Evolutionary conservation across 2,329 filamentous ascomycete species (phyloP), one percentile per base, ranked within the genome.

Genomic region (Talaromyces albobiverticillius): DNA sequence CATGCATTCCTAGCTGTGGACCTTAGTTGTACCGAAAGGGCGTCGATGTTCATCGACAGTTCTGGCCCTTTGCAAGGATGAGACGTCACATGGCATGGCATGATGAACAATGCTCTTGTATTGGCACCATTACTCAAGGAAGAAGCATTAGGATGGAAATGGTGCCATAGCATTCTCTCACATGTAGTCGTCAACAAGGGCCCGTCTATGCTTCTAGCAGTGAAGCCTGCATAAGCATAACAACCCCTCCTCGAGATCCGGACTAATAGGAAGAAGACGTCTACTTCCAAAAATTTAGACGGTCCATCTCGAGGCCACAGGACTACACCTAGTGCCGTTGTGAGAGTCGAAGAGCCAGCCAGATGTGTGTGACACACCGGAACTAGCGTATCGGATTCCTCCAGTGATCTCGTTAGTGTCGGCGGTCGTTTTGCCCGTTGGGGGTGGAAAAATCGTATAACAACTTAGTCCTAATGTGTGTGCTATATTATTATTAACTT

Each of bases 331-430:
- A 40, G 36, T 40, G 36, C 36, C 36, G 10, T 40, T 40, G 36
- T 40, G 36, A 40, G 36, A 40, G 36, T 40, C 36, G 36, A 18
- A 40, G 16, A 40, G n/a, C 16, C n/a, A 36, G 32, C 32, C n/a
- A 36, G 32, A 36, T 16, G 36, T 40, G 36, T 40, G 36, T 40
- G 36, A 41, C 54, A 49, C 51, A 50, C 54, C 50, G 41, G 29
- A 50, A 23, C 45, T 57, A 57, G 55, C 55, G 55, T 53, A 49
- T 54, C 32, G 40, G 45, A 26, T 22, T 46, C 46, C 49, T 53
- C 51, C 55, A 54, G 46, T 57, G 38, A 51, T 42, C 38, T 40
- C 47, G 32, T 42, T 50, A 42, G 47, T 50, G 18, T 50, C 38
- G 46, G 51, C 51, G 22, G 16, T 45, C 22, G 46, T 46, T 22